Conservation (phyloP, 108 stramenopile genomes). For the Cyclotella distinguenda region DNA sequence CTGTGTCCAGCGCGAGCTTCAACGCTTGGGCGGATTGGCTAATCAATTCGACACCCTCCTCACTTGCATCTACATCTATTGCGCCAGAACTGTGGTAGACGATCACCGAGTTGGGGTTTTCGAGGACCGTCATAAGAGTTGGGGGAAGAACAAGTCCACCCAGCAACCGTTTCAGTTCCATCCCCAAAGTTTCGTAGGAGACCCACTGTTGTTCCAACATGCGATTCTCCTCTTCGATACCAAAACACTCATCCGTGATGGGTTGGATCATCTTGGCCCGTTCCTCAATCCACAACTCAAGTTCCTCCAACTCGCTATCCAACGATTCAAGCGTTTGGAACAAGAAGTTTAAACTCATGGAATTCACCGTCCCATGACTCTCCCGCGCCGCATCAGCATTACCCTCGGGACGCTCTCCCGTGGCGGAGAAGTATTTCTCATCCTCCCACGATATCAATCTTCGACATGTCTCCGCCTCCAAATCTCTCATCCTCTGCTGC, state of each 20-base stretch:
- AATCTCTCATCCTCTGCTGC: conserved; percentile 80
- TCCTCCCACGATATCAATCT: conserved; percentile 92
- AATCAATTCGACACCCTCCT: conserved; percentile 77
- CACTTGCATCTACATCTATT: conserved; percentile 73
- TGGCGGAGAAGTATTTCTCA: conserved; percentile 74
- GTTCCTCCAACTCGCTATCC: conserved; percentile 76
- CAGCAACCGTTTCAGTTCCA: conserved; percentile 73
- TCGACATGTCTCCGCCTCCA: conserved; percentile 87
- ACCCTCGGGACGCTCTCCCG: conserved; percentile 24
- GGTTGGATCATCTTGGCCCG: conserved; percentile 83
- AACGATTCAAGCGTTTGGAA: conserved; percentile 74
- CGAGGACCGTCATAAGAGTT: conserved; percentile 60
- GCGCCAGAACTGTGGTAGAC: conserved; percentile 65
- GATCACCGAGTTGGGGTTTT: conserved; percentile 77
- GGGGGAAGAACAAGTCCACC: conserved; percentile 67
- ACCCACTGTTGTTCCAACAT: conserved; percentile 91
- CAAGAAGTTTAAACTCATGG: conserved; percentile 68
- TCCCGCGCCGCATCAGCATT: conserved; percentile 8
- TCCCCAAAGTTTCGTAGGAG: conserved; percentile 72
- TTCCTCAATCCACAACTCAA: conserved; percentile 87
- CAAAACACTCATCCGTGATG: conserved; percentile 84
- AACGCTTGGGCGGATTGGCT: conserved; percentile 77
- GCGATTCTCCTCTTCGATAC: conserved; percentile 89
- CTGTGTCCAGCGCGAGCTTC: conserved; percentile 76
- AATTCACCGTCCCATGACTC: conserved; percentile 60